Conservation (phyloP, 2,329 filamentous ascomycete species). For the Trichoderma guizhouense region DNA sequence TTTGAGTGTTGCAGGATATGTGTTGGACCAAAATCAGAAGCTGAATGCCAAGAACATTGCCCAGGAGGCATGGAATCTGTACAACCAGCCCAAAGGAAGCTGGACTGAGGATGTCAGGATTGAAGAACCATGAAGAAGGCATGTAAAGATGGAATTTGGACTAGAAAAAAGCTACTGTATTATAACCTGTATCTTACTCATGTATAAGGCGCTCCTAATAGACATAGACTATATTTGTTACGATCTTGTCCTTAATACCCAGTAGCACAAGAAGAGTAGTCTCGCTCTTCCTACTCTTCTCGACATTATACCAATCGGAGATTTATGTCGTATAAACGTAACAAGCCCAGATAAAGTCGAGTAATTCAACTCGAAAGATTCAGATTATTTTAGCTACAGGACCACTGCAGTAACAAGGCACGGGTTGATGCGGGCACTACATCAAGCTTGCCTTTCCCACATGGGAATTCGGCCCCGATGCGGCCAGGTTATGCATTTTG, state of each 20-base stretch:
- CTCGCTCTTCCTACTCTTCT: background rate
- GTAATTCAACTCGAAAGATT: background rate
- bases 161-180: background rate
- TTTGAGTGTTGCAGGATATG: conserved; percentile 41
- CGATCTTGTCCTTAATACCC: background rate
- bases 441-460: background rate
- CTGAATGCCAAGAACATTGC: conserved; percentile 23
- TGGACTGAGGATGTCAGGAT: conserved; percentile 15
- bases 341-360: background rate
- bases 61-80: conserved; percentile 21
- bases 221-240: background rate
- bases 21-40: conserved; percentile 13
- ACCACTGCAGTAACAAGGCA: background rate
- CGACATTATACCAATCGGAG: background rate
- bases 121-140: background rate
- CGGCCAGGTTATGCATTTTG: background rate
- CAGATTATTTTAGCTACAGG: background rate
- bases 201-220: background rate
- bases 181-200: background rate
- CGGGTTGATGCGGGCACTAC: too few species aligned
- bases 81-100: conserved; percentile 15
- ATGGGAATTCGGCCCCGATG: background rate
- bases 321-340: background rate
- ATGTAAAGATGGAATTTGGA: background rate
- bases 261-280: background rate